Evolutionary conservation across 106 monocot genomes (phyloP).

Genomic region (Gastrodia elata): DNA sequence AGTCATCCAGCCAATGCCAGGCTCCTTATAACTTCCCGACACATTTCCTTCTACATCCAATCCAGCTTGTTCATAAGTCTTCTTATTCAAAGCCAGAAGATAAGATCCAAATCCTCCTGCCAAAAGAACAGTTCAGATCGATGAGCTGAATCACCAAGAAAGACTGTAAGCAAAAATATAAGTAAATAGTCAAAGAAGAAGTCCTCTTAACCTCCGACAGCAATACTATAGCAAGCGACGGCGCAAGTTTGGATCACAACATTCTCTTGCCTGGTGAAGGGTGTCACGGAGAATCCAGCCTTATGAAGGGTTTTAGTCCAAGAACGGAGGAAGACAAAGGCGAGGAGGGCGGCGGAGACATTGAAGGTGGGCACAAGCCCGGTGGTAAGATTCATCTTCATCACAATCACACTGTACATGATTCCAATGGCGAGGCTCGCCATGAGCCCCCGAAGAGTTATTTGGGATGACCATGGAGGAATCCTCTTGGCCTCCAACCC

Average conservation of each 20-base stretch:
- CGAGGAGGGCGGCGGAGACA: slow-evolving; percentile 62
- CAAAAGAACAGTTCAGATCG: not conserved
- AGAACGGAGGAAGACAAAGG: slow-evolving; percentile 50
- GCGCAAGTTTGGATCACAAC: slow-evolving; percentile 73
- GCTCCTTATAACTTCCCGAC: slow-evolving; percentile 96
- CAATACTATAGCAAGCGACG: slow-evolving; percentile 72
- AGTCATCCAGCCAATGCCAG: slow-evolving; percentile 89
- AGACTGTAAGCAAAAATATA: not conserved
- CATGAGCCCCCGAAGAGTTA: slow-evolving; percentile 41
- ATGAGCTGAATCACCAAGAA: slow-evolving; percentile 4
- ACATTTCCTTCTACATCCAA: slow-evolving; percentile 72
- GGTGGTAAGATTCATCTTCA: slow-evolving; percentile 72
- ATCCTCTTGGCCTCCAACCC: slow-evolving; percentile 13
- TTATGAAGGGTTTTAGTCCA: slow-evolving; percentile 47
- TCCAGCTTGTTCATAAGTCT: slow-evolving; percentile 84
- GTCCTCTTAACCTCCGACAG: slow-evolving; percentile 46
- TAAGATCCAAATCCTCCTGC: slow-evolving; percentile 96
- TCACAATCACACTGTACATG: slow-evolving; percentile 73
- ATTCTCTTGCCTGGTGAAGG: slow-evolving; percentile 72
- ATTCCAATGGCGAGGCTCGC: slow-evolving; percentile 47
- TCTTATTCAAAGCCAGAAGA: slow-evolving; percentile 76
- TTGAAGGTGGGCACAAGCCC: slow-evolving; percentile 71
- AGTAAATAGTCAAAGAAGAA: not conserved
- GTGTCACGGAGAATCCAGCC: slow-evolving; percentile 31
- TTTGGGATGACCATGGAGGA: slow-evolving; percentile 43